Evolutionary conservation across 768 basidiomycete genomes (phyloP).

Genomic region (Podaxis sp.): DNA sequence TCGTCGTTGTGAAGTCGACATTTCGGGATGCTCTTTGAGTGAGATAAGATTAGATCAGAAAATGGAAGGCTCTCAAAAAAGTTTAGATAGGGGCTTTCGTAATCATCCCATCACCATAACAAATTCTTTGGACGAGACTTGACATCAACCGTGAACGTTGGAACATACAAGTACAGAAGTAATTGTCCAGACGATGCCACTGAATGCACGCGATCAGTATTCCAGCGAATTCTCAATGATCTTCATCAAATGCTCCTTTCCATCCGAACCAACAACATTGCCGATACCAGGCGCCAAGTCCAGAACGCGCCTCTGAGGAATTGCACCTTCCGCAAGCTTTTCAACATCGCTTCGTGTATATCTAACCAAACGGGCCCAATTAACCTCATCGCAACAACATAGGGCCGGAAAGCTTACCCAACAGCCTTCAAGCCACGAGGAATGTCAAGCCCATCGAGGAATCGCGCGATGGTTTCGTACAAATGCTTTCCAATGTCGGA

Average conservation of each 20-base stretch:
- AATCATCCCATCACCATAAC: not conserved
- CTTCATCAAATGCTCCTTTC: conserved; percentile 70
- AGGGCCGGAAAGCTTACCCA: conserved; percentile 35
- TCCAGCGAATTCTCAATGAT: conserved; percentile 81
- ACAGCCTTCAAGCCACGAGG: conserved; percentile 84
- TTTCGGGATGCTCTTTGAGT: not conserved
- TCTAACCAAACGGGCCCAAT: conserved; percentile 22
- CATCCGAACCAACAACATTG: conserved; percentile 77
- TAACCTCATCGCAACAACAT: not conserved
- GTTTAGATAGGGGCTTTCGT: not conserved
- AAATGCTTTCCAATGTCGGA: conserved; percentile 73
- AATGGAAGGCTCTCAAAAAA: not conserved
- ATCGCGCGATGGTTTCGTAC: conserved; percentile 83
- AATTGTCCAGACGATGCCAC: not conserved
- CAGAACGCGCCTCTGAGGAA: conserved; percentile 89
- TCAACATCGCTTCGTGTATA: conserved; percentile 65
- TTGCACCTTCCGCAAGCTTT: conserved; percentile 82
- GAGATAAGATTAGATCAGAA: not conserved
- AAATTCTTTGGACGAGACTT: not conserved
- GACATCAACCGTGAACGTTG: not conserved
- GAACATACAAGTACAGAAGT: not conserved
- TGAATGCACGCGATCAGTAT: conserved; percentile 38
- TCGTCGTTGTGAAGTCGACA: not conserved
- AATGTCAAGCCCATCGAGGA: conserved; percentile 80
- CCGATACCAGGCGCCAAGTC: conserved; percentile 92